Percentiles rank a stretch among this genome's conserved stretches.
These are phyloP conservation scores for Penicillium simplicissimum DNA, from an alignment of 495 filamentous ascomycete genomes.

Conservation along the genomic window DNA sequence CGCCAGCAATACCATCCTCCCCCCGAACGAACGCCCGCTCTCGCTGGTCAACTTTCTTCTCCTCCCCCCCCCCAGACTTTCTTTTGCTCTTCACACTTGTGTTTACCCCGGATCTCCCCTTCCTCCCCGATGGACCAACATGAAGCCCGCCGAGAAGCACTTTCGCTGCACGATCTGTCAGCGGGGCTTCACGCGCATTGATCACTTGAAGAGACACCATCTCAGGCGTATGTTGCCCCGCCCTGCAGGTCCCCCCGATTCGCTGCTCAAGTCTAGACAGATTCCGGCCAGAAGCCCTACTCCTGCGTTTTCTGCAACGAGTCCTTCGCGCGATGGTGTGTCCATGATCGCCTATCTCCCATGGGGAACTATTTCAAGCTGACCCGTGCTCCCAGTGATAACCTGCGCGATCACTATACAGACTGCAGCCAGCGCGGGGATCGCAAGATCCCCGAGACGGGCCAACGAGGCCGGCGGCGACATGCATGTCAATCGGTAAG, in stretches of 20 bases:
- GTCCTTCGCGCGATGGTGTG: slow-evolving; percentile 49
- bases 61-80: slow-evolving; percentile 9
- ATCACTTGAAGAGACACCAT: slow-evolving; percentile 51
- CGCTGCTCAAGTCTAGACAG: slow-evolving; percentile 32
- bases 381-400: slow-evolving; percentile 34
- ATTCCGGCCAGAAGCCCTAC: slow-evolving; percentile 49
- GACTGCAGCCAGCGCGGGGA: slow-evolving; percentile 45
- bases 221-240: slow-evolving; percentile 43
- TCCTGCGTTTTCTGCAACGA: slow-evolving; percentile 47
- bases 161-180: slow-evolving; percentile 50
- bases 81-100: slow-evolving; percentile 7
- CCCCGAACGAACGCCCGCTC: background rate
- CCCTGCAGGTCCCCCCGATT: slow-evolving; percentile 14
- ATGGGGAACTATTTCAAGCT: background rate
- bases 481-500: slow-evolving; percentile 51
- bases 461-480: slow-evolving; percentile 46
- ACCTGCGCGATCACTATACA: slow-evolving; percentile 48
- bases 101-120: slow-evolving; percentile 29
- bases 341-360: background rate
- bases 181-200: slow-evolving; percentile 51
- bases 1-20: slow-evolving; percentile 16
- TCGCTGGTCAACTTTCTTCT: slow-evolving; percentile 5
- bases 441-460: slow-evolving; percentile 46
- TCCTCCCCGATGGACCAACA: slow-evolving; percentile 45
- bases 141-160: slow-evolving; percentile 47